Percentiles rank a stretch among this genome's conserved stretches.
Evolutionary conservation across 129 eudicot species (phyloP).

Genomic region (Apium graveolens): DNA sequence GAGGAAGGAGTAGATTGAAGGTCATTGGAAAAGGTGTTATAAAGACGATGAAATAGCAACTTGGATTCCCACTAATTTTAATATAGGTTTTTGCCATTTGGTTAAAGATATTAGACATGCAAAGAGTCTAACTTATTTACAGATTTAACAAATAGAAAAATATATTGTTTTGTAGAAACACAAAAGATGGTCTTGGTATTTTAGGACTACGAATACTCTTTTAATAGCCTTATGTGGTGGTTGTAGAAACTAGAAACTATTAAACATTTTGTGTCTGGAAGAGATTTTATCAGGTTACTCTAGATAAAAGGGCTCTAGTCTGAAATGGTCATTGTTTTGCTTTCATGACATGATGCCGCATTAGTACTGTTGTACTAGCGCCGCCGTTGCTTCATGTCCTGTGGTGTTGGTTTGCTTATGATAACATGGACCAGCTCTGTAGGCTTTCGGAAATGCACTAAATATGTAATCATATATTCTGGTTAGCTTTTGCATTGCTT

Average conservation of each 20-base stretch:
- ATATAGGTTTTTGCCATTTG: background rate
- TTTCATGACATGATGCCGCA: background rate
- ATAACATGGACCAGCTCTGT: background rate
- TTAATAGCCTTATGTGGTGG: background rate
- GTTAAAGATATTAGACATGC: background rate
- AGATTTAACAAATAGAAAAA: background rate
- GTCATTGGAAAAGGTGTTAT: background rate
- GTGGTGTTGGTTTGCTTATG: background rate
- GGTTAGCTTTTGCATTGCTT: background rate
- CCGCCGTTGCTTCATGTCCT: background rate
- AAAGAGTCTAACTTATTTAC: background rate
- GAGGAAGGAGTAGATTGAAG: background rate
- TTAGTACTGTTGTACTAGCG: background rate
- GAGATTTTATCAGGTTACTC: background rate
- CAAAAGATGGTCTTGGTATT: background rate
- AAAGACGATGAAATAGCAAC: background rate
- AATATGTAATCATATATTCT: background rate
- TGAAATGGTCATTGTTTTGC: background rate
- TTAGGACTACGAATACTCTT: background rate
- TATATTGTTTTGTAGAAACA: background rate
- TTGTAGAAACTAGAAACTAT: background rate
- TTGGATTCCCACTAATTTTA: background rate
- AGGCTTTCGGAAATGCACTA: background rate
- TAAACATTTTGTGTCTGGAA: background rate
- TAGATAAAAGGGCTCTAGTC: background rate